Evolutionary conservation across 768 basidiomycete species (phyloP), one percentile per base, ranked within the genome.

Genomic region (Russula lepida): DNA sequence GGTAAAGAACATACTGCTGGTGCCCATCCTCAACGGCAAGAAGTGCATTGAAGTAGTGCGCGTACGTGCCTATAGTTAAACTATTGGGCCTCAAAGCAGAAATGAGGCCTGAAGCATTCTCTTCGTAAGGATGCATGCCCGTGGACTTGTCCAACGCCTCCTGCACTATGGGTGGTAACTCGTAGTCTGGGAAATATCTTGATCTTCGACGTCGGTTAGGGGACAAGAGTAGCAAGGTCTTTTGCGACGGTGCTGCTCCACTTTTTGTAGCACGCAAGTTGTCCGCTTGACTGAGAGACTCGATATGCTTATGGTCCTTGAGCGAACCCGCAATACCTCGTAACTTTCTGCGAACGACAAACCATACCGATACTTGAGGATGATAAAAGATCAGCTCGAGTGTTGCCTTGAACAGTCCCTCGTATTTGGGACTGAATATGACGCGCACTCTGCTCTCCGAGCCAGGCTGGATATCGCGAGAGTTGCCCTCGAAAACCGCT

Each of bases 1-100:
- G 6, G 9, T 30, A 11, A 30, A 71, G 70, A 7, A 83, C 78
- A 33, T 72, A 66, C 69, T 84, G 82, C 11, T 85, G 84, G n/a
- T 77, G 75, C 13, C 77, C 76, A 44, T 73, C 71, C 46, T 63
- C 54, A 8, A 66, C 33, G 21, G 35, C 52, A 4, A 66, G 12
- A 19, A 63, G 30, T 5, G 62, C 52, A 23, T 58, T 48, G 46
- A 63, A 63, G 30, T 44, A 58, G 23, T 48, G 35, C 6, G 37
- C 44, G 15, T 58, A 58, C 21, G 62, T 63, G 23, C 49, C n/a
- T 46, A 58, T 58, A 54, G 4, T 49, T 11, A 63, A 32, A 6
- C 5, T 19, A 35, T 9, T n/a, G 27, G 62, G 56, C 11, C 8
- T 25, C 46, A 63, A 25, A 13, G 37, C 37, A 1, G 19, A 3